Evolutionary conservation across 1,139 yeast species (phyloP).

Genomic region (Saccharomycopsis hybrid): DNA sequence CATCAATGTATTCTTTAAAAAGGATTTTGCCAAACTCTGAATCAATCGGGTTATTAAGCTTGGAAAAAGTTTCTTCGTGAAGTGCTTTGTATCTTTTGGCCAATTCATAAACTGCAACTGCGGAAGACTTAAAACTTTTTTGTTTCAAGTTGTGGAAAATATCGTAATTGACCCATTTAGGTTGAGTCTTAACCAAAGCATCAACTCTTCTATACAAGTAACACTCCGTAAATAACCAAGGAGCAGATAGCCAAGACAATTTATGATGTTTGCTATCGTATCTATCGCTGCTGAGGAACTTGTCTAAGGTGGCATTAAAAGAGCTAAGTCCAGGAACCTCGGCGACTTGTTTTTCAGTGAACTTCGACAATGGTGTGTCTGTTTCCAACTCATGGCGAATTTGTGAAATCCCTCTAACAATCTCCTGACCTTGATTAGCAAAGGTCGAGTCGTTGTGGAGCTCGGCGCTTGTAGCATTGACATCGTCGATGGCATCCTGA

Average conservation of each 20-base stretch:
- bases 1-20: constrained; percentile 75
- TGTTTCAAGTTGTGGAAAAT: constrained; percentile 65
- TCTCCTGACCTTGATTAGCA: constrained; percentile 29
- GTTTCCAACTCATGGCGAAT: constrained; percentile 35
- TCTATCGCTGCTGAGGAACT: too few relatives aligned
- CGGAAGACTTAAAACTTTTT: constrained; percentile 68
- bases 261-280: too few relatives aligned
- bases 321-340: constrained; percentile 30
- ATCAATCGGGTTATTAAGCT: constrained; percentile 26
- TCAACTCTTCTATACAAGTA: constrained; percentile 68
- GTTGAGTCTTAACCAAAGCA: constrained; percentile 34
- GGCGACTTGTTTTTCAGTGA: constrained; percentile 36
- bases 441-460: constrained; percentile 23
- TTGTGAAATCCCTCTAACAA: constrained; percentile 33
- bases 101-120: constrained; percentile 73
- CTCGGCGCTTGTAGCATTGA: constrained; percentile 23
- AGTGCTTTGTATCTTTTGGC: constrained; percentile 62
- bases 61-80: constrained; percentile 30
- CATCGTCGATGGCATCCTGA: constrained; percentile 59
- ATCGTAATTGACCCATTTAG: constrained; percentile 41
- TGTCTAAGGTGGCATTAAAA: constrained; percentile 27
- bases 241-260: constrained; percentile 76
- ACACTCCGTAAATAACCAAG: constrained; percentile 89
- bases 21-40: constrained; percentile 32
- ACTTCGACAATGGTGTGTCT: constrained; percentile 37